Base-by-base conservation (phyloP, 495 filamentous ascomycete species). In the Aspergillus heteromorphus region DNA sequence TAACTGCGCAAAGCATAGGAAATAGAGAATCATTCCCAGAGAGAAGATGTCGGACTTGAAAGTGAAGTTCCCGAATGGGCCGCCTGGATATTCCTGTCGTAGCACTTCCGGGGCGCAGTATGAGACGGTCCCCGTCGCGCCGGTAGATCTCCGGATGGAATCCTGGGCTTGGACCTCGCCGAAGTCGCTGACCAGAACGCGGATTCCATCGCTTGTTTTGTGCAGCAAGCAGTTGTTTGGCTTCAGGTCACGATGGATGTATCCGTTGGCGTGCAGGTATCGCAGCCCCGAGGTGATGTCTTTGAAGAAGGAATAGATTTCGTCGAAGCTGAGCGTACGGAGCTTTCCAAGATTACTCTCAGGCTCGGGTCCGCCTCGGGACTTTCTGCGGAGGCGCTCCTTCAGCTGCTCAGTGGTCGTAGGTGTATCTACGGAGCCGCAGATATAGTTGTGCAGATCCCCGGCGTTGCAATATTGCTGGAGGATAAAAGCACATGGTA, bases 101-200 rank as follows among this genome's bases (percentile, higher is more conserved):
- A 98, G 72, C 16, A 98, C 93, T 64, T 98, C 93, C 2, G 93
- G 93, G 0, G 93, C 95, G 69, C 95, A 97, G 68, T 96, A 98
- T 0, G 92, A 97, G 30, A 98, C 92, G 4, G 93, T 98, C 0
- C 93, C 93, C 0, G 93, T 98, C 0, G 92, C 87, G 9, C 93
- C 93, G 2, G 91, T 96, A 13, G 91, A 96, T 43, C 86, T 87
- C 16, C 93, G 85, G 34, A 82, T 83, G 16, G 81, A 80, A 68
- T 91, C 84, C 54, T 90, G 88, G 4, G 82, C 75, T 65, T 98
- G 93, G 0, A 96, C 91, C 64, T 98, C 93, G 13, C 93, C 93
- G 68, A 98, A 98, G 66, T 98, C 93, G 65, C 92, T 97, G 27
- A 98, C 93, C 31, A 98, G 70, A 40, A 96, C 92, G 38, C 78